Evolutionary conservation across 208 protist genomes (phyloP).

Genomic region (Spironucleus salmonicida): DNA sequence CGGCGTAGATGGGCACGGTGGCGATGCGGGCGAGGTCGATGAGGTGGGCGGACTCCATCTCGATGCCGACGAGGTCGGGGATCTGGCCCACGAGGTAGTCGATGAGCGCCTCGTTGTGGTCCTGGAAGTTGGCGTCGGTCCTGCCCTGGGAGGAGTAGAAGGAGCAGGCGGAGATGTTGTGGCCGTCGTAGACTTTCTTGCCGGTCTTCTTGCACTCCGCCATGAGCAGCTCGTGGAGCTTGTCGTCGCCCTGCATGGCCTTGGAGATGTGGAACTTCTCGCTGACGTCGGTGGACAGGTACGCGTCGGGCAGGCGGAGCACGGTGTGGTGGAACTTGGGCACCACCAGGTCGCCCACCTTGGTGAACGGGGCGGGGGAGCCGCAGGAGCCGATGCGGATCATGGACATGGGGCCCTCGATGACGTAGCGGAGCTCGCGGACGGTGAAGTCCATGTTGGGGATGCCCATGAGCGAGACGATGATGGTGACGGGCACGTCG

Average conservation of each 20-base stretch:
- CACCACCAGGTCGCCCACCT: slow-evolving; percentile 41
- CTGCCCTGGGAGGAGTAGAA: slow-evolving; percentile 50
- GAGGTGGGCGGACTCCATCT: slow-evolving; percentile 52
- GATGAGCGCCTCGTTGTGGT: slow-evolving; percentile 45
- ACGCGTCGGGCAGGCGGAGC: slow-evolving; percentile 31
- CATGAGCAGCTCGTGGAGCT: neutral
- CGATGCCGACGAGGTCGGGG: slow-evolving; percentile 35
- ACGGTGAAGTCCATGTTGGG: slow-evolving; percentile 53
- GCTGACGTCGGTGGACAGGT: neutral
- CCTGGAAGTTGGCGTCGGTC: slow-evolving; percentile 40
- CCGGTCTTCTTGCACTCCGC: neutral
- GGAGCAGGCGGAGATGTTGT: slow-evolving; percentile 43
- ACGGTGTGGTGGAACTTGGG: slow-evolving; percentile 21
- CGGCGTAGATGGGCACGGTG: neutral
- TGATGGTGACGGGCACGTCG: slow-evolving; percentile 45
- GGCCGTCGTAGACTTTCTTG: slow-evolving; percentile 28
- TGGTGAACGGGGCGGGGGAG: slow-evolving; percentile 28
- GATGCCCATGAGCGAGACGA: slow-evolving; percentile 49
- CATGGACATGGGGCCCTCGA: slow-evolving; percentile 45
- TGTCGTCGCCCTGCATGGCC: neutral
- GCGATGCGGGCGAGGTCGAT: slow-evolving; percentile 33
- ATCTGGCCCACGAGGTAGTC: slow-evolving; percentile 34
- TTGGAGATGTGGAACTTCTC: slow-evolving; percentile 18
- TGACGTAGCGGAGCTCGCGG: slow-evolving; percentile 41
- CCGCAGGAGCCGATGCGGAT: slow-evolving; percentile 52